Evolutionary conservation across 2,329 filamentous ascomycete genomes (phyloP).

Genomic region (Aspergillus pseudotamarii): DNA sequence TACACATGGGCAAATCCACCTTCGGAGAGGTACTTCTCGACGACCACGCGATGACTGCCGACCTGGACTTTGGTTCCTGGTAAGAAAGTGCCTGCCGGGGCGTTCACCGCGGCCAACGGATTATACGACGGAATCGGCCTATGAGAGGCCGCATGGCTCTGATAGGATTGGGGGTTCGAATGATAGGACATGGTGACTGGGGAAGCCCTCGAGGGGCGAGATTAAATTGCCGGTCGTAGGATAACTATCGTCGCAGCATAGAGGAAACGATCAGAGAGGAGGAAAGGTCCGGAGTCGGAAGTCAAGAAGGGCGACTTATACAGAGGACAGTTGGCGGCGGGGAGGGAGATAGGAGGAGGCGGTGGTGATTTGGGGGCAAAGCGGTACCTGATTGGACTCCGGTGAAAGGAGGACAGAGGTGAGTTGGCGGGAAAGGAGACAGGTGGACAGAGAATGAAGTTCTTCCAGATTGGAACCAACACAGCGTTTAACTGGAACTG

Average conservation of each 20-base stretch:
- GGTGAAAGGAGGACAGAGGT: constrained; percentile 7
- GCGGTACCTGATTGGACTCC: constrained; percentile 19
- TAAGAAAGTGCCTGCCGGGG: constrained; percentile 80
- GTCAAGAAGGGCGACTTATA: constrained; percentile 6
- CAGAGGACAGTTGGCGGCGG: constrained; percentile 29
- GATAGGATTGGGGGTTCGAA: constrained; percentile 30
- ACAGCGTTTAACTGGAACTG: neutral
- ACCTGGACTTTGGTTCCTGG: constrained; percentile 97
- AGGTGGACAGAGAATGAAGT: neutral
- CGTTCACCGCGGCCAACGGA: constrained; percentile 37
- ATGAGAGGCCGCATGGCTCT: constrained; percentile 32
- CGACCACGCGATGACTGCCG: constrained; percentile 86
- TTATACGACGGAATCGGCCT: constrained; percentile 37
- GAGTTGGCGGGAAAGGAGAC: constrained; percentile 2
- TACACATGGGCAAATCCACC: constrained; percentile 98
- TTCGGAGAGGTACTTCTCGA: constrained; percentile 97
- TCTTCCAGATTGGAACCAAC: neutral
- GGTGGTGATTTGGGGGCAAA: constrained; percentile 16
- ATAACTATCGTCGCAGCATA: constrained; percentile 30
- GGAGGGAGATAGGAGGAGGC: constrained; percentile 16
- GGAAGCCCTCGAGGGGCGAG: constrained; percentile 30
- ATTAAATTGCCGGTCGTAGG: constrained; percentile 14
- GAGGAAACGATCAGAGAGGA: constrained; percentile 4
- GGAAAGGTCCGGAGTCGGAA: neutral
- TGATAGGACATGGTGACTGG: constrained; percentile 35